Conservation (phyloP, 345 rosid species). For the Camelina sativa region DNA sequence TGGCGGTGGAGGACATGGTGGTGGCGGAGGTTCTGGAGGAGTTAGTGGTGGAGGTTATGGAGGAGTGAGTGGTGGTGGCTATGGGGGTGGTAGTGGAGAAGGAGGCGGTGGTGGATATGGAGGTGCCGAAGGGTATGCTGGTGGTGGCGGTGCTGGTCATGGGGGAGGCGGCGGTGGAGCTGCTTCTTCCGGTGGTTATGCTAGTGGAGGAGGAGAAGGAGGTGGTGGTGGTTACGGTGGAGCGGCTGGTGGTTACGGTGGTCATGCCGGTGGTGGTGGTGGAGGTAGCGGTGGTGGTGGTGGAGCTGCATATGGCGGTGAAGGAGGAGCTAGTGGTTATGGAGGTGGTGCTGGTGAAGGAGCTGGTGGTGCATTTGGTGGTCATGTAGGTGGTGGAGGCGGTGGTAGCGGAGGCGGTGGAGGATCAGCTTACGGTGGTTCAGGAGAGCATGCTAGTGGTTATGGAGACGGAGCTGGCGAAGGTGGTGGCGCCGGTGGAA, state of each 20-base stretch:
- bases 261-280: slow-evolving; percentile 45
- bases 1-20: slow-evolving; percentile 48
- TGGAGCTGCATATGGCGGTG: slow-evolving; percentile 37
- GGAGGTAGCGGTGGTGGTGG: slow-evolving; percentile 43
- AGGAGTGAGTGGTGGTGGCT: slow-evolving; percentile 45
- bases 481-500: slow-evolving; percentile 44
- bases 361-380: slow-evolving; percentile 41
- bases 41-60: slow-evolving; percentile 44
- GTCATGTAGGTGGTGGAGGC: slow-evolving; percentile 46
- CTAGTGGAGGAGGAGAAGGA: slow-evolving; percentile 50
- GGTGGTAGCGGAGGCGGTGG: slow-evolving; percentile 47
- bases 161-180: slow-evolving; percentile 54
- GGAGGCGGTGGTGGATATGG: slow-evolving; percentile 52
- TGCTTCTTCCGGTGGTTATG: slow-evolving; percentile 41
- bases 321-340: slow-evolving; percentile 33
- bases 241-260: slow-evolving; percentile 47
- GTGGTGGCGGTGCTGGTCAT: slow-evolving; percentile 44
- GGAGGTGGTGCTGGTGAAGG: slow-evolving; percentile 41
- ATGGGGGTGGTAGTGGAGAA: slow-evolving; percentile 44
- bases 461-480: slow-evolving; percentile 46
- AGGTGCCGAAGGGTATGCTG: slow-evolving; percentile 43
- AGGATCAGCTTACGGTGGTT: slow-evolving; percentile 42
- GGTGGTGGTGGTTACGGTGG: slow-evolving; percentile 52
- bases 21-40: slow-evolving; percentile 44
- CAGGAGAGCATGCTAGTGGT: slow-evolving; percentile 44